Evolutionary conservation across 2,329 filamentous ascomycete genomes (phyloP), one percentile per base, ranked within the genome.

Genomic region (Fusarium fujikuroi): DNA sequence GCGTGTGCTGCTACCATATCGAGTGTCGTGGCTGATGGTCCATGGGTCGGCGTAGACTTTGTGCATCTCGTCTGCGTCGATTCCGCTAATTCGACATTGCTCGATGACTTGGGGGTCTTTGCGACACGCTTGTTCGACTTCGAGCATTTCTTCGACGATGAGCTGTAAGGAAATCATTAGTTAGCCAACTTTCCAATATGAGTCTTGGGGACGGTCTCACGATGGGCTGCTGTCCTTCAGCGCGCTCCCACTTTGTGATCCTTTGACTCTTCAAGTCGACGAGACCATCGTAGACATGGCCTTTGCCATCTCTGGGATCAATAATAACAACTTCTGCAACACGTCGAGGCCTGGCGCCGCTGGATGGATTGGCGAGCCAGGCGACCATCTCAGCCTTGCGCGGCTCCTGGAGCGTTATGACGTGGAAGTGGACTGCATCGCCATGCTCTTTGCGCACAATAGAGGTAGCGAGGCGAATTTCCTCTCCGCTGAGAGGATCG

Each of bases 11-110:
- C 85, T 95, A 70, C 95, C 95, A 77, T 95, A 96, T 46, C 95
- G 91, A 84, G 96, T 93, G 78, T 98, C 95, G 79, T 94, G 97
- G 50, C 95, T 95, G 81, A 98, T 97, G 2, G 95, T 97, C 95
- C 95, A 98, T 16, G 94, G 94, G 80, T 98, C 95, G 82, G 95
- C 97, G 85, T 97, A 97, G 50, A 98, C 93, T 84, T 97, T 97
- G 86, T 96, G 86, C 95, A 98, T 97, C 69, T 97, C 93, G 74
- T 93, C 88, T 64, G 87, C 87, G 16, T 93, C 89, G 70, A 98
- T 93, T 3, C 95, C 95, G 71, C 94, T 89, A 66, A 97, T 88
- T 11, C 88, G 89, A 78, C 95, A 98, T 82, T 97, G 95, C 82
- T 97, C 94, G 75, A 97, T 96, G 67, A 97, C 94, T 77, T 92